These are phyloP conservation scores for Brassica hybrid DNA, from an alignment of 441 rosid genomes.

Conservation along the genomic window DNA sequence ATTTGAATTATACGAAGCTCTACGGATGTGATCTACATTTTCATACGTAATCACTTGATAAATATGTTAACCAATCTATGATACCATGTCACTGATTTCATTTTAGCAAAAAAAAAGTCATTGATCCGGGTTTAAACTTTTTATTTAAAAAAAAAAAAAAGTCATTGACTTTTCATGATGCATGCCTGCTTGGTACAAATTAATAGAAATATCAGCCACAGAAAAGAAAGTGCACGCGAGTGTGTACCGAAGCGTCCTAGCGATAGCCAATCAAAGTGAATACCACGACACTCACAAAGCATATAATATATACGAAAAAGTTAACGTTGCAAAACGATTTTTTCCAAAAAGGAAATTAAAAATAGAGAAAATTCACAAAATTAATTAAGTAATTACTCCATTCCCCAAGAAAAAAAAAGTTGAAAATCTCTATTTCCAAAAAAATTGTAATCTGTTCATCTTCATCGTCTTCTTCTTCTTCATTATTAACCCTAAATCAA, in stretches of 20 bases:
- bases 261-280: background rate
- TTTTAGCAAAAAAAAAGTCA: too few relatives aligned
- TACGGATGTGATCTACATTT: too few relatives aligned
- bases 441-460: slow-evolving; percentile 34
- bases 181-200: too few relatives aligned
- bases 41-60: too few relatives aligned
- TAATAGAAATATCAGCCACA: too few relatives aligned
- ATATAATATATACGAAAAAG: background rate
- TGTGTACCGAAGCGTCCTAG: background rate
- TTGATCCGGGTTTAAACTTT: too few relatives aligned
- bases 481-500: slow-evolving; percentile 41
- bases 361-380: background rate
- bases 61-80: too few relatives aligned
- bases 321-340: slow-evolving; percentile 32
- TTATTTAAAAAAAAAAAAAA: too few relatives aligned
- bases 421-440: background rate
- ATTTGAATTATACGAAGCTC: too few relatives aligned
- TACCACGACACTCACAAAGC: background rate
- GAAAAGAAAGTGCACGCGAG: too few relatives aligned
- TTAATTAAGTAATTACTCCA: slow-evolving; percentile 26
- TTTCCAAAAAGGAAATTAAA: background rate
- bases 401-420: slow-evolving; percentile 17
- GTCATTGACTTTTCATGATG: too few relatives aligned
- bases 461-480: slow-evolving; percentile 34
- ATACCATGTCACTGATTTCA: too few relatives aligned